phyloP scores from a whole-genome alignment of 768 basidiomycete species.

The Scleroderma bovista region DNA sequence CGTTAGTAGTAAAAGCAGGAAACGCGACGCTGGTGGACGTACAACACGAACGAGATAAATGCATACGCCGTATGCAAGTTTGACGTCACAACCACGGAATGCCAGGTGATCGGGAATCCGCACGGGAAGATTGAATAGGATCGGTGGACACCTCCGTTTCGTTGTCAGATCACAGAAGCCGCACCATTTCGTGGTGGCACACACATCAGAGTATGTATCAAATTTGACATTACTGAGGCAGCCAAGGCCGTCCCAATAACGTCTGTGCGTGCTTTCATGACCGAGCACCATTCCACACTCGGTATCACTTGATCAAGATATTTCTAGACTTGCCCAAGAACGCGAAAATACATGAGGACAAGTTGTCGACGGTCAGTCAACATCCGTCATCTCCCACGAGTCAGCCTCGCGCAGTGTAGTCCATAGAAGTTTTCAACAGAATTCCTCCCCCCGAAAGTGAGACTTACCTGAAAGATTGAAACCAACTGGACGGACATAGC shows the following conservation, averaged over 20 bases:
- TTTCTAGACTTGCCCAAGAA: conserved; percentile 27
- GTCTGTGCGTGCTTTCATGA: conserved; percentile 17
- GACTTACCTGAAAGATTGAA: conserved; percentile 26
- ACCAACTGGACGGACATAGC: conserved; percentile 19
- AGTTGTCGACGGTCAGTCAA: conserved; percentile 14
- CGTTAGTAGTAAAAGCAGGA: conserved; percentile 8
- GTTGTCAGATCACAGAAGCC: conserved; percentile 9
- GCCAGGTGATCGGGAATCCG: conserved; percentile 2
- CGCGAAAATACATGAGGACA: conserved; percentile 15
- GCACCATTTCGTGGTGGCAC: conserved; percentile 20
- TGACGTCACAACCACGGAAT: conserved; percentile 5
- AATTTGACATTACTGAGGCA: conserved; percentile 19
- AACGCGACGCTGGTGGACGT: conserved; percentile 12
- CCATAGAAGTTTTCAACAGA: conserved; percentile 14
- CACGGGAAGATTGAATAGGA: conserved; percentile 5
- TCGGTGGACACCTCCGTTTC: neutral
- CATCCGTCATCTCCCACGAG: conserved; percentile 7
- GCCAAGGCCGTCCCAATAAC: conserved; percentile 13
- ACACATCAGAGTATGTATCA: conserved; percentile 7
- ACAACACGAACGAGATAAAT: conserved; percentile 4
- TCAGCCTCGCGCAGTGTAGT: conserved; percentile 18
- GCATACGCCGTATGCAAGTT: conserved; percentile 10
- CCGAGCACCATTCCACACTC: conserved; percentile 28
- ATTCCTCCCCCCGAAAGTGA: neutral
- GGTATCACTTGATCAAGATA: conserved; percentile 30